Evolutionary conservation across 2,329 filamentous ascomycete species (phyloP).

Genomic region (Fusarium sp.): DNA sequence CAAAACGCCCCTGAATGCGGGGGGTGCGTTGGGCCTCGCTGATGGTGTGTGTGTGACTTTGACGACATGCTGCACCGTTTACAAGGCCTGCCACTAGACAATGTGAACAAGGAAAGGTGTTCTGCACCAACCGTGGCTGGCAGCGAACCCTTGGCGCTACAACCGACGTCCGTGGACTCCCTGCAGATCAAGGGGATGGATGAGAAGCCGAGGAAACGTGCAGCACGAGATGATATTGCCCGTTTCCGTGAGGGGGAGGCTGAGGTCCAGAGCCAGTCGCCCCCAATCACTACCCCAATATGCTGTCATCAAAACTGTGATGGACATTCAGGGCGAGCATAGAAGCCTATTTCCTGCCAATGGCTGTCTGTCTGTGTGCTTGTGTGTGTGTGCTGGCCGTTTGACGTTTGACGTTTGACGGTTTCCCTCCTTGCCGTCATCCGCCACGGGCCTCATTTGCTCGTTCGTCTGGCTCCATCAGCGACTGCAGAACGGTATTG

Average conservation of each 20-base stretch:
- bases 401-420: conserved; percentile 11
- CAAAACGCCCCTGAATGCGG: conserved; percentile 20
- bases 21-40: background rate
- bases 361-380: background rate
- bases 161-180: background rate
- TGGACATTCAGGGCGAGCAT: background rate
- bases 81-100: conserved; percentile 19
- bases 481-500: background rate
- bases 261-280: background rate
- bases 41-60: conserved; percentile 1
- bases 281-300: conserved; percentile 6
- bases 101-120: conserved; percentile 32
- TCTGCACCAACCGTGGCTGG: conserved; percentile 37
- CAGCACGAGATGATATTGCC: background rate
- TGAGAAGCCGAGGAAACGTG: conserved; percentile 1
- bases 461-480: background rate
- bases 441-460: background rate
- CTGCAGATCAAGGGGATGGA: conserved; percentile 11
- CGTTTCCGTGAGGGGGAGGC: background rate
- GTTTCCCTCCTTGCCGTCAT: conserved; percentile 13
- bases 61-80: conserved; percentile 37
- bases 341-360: background rate
- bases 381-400: background rate
- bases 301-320: background rate
- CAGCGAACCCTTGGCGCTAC: conserved; percentile 23